Conservation (phyloP, 2,329 filamentous ascomycete genomes). For the Paraphaeosphaeria minitans region DNA sequence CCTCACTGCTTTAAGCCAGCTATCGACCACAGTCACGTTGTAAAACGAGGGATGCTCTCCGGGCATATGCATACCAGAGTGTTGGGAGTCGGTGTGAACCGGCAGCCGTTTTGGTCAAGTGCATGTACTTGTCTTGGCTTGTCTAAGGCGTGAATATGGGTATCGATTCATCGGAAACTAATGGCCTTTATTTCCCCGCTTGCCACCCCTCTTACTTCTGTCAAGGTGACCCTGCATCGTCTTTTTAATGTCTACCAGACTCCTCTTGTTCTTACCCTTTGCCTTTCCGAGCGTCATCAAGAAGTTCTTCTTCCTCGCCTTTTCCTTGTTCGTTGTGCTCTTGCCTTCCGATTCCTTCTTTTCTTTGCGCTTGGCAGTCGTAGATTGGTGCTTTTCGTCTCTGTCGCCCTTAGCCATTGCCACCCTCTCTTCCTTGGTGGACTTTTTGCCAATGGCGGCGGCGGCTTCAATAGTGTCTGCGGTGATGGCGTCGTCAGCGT, state of each 20-base stretch:
- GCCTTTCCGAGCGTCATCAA: slow-evolving; percentile 98
- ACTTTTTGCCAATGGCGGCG: slow-evolving; percentile 75
- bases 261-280: slow-evolving; percentile 92
- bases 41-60: too few species aligned
- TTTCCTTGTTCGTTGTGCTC: slow-evolving; percentile 97
- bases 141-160: too few species aligned
- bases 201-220: slow-evolving; percentile 81
- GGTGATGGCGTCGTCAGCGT: slow-evolving; percentile 86
- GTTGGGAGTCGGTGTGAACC: too few species aligned
- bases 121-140: too few species aligned
- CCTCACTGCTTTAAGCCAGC: too few species aligned
- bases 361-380: slow-evolving; percentile 80
- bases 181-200: slow-evolving; percentile 68
- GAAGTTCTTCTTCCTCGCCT: slow-evolving; percentile 97
- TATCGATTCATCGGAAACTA: too few species aligned
- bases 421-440: slow-evolving; percentile 86
- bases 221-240: slow-evolving; percentile 81
- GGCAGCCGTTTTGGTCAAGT: too few species aligned
- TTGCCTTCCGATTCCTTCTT: slow-evolving; percentile 90
- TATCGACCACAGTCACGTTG: too few species aligned
- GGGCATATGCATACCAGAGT: too few species aligned
- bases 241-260: slow-evolving; percentile 82
- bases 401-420: slow-evolving; percentile 83
- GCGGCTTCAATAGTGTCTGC: slow-evolving; percentile 91
- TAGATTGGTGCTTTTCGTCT: slow-evolving; percentile 82